These are phyloP conservation scores for Mimosa pudica DNA, from an alignment of 306 rosid genomes.

Conservation along the genomic window DNA sequence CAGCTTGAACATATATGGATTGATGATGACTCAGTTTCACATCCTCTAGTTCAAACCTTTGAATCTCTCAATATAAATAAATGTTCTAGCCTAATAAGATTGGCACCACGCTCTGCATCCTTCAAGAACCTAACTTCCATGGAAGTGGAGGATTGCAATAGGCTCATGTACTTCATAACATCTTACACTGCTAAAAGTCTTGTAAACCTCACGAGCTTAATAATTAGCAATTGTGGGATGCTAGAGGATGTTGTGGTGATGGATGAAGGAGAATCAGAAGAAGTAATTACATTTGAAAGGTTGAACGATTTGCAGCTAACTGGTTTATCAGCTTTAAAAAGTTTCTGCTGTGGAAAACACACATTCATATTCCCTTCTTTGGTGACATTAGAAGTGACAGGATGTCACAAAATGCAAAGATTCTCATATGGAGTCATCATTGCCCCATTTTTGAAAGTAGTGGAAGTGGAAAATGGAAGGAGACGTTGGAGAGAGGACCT, in stretches of 20 bases:
- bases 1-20: slow-evolving; percentile 1
- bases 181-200: not conserved
- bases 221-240: not conserved
- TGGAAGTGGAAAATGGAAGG: not conserved
- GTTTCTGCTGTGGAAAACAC: not conserved
- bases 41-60: not conserved
- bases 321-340: not conserved
- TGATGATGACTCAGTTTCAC: not conserved
- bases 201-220: not conserved
- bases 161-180: not conserved
- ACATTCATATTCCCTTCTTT: not conserved
- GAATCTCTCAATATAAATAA: fast-evolving
- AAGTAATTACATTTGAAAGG: not conserved
- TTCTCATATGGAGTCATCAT: not conserved
- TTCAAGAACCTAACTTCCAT: not conserved
- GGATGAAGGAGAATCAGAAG: not conserved
- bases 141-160: not conserved
- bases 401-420: not conserved
- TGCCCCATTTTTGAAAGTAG: not conserved
- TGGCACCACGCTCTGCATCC: not conserved
- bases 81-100: not conserved
- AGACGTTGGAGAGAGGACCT: not conserved
- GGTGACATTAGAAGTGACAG: not conserved
- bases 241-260: not conserved
- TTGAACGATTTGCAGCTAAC: not conserved